phyloP scores from a whole-genome alignment of 1,284 basidiomycete species.

The Mycena sp. region DNA sequence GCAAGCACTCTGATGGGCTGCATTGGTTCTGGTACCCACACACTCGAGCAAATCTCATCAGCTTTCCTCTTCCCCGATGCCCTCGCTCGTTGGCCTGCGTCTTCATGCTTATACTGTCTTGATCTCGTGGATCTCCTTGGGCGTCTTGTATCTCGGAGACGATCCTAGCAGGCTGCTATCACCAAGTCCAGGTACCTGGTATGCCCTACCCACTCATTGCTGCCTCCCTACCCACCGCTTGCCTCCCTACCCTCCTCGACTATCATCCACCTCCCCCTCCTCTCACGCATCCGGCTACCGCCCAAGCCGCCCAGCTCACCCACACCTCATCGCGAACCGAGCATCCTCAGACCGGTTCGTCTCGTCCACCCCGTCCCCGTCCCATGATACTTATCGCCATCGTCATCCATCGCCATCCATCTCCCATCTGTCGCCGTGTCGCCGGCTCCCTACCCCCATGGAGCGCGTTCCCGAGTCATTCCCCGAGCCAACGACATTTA shows the following conservation, averaged over 20 bases:
- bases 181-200: no score
- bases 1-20: not conserved
- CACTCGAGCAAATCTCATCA: no score
- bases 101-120: no score
- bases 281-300: not conserved
- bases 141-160: no score
- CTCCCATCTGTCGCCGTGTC: conserved; percentile 17
- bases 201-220: no score
- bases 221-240: no score
- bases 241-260: no score
- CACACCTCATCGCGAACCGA: conserved; percentile 10
- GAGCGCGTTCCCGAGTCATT: conserved; percentile 35
- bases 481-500: conserved; percentile 28
- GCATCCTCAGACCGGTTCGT: conserved; percentile 19
- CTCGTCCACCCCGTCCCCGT: not conserved
- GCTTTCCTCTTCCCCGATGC: not conserved
- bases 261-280: not conserved
- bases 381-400: not conserved
- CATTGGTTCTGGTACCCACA: not conserved
- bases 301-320: not conserved
- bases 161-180: no score
- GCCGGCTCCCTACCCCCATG: conserved; percentile 21
- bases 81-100: not conserved
- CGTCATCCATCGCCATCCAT: conserved; percentile 12
- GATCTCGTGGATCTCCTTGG: no score